Conservation (phyloP, 2,329 filamentous ascomycete species). For the Diaporthe sp. region DNA sequence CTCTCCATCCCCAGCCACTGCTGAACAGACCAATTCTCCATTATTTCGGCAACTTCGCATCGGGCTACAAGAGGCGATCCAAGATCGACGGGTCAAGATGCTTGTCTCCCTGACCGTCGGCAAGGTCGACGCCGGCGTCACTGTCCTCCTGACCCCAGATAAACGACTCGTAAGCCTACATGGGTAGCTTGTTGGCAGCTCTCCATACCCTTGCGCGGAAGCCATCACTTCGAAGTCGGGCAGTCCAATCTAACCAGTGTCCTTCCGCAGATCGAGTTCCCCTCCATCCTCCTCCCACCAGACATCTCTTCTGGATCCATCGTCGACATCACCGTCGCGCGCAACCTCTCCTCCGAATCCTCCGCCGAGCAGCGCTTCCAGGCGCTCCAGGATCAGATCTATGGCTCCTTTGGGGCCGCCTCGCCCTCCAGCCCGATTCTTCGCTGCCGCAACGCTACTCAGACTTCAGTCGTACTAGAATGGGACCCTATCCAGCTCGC, state of each 20-base stretch:
- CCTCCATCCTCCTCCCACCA: constrained; percentile 93
- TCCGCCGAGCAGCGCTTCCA: constrained; percentile 83
- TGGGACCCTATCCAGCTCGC: constrained; percentile 97
- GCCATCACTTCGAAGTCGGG: not conserved
- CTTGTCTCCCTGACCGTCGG: constrained; percentile 97
- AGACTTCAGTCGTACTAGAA: constrained; percentile 97
- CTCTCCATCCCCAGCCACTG: not conserved
- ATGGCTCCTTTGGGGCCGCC: constrained; percentile 84
- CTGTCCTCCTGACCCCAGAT: constrained; percentile 95
- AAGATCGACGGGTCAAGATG: constrained; percentile 68
- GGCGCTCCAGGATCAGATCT: constrained; percentile 89
- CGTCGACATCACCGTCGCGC: constrained; percentile 95
- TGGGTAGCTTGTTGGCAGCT: constrained; percentile 4
- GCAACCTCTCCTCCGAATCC: constrained; percentile 85
- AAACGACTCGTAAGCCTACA: constrained; percentile 84
- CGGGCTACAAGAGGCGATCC: constrained; percentile 20
- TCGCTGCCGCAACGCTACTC: constrained; percentile 95
- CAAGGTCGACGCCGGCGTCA: constrained; percentile 99
- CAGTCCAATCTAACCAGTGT: constrained; percentile 40
- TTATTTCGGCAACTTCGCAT: not conserved
- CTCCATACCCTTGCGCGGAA: not conserved
- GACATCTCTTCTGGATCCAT: constrained; percentile 97
- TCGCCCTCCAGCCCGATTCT: constrained; percentile 84
- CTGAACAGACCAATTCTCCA: not conserved
- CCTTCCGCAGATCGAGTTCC: constrained; percentile 90